Percentiles rank a stretch among this genome's conserved stretches.
These are phyloP conservation scores for Quambalaria eucalypti DNA, from an alignment of 1,284 basidiomycete genomes.

Conservation along the genomic window DNA sequence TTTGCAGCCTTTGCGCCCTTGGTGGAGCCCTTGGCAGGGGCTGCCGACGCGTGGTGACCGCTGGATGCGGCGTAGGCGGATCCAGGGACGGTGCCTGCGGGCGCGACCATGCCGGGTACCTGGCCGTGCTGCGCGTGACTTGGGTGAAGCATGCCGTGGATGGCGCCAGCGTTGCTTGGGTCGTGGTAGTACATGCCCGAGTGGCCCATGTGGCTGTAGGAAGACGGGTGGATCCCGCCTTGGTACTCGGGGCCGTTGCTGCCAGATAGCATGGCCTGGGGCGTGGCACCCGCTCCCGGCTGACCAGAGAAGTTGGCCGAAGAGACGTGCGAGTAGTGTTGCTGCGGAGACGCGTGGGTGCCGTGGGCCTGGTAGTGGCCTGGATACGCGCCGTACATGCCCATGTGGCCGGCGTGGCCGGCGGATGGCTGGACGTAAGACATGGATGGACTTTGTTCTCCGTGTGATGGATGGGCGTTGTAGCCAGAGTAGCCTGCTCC, in stretches of 20 bases:
- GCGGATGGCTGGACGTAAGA: neutral
- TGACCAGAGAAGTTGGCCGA: constrained; percentile 1
- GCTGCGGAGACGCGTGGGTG: constrained; percentile 8
- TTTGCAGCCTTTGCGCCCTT: neutral
- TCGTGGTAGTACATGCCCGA: constrained; percentile 1
- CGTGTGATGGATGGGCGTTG: neutral
- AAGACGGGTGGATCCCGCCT: neutral
- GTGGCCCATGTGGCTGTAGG: constrained; percentile 3
- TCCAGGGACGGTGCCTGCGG: neutral
- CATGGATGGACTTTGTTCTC: neutral
- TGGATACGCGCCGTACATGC: constrained; percentile 3
- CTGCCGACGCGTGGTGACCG: neutral
- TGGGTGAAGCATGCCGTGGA: neutral
- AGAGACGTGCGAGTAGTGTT: constrained; percentile 11
- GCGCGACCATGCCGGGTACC: neutral
- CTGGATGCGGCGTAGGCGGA: neutral
- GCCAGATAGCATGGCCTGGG: constrained; percentile 1
- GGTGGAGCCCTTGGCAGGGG: neutral
- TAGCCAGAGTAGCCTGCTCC: neutral
- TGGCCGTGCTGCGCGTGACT: neutral
- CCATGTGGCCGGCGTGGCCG: neutral
- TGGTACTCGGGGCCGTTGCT: neutral
- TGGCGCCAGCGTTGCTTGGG: neutral
- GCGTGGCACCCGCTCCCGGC: constrained; percentile 2
- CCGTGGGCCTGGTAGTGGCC: constrained; percentile 15